These are phyloP conservation scores for Sedum album DNA, from an alignment of 164 flowering plant species.

Conservation along the genomic window DNA sequence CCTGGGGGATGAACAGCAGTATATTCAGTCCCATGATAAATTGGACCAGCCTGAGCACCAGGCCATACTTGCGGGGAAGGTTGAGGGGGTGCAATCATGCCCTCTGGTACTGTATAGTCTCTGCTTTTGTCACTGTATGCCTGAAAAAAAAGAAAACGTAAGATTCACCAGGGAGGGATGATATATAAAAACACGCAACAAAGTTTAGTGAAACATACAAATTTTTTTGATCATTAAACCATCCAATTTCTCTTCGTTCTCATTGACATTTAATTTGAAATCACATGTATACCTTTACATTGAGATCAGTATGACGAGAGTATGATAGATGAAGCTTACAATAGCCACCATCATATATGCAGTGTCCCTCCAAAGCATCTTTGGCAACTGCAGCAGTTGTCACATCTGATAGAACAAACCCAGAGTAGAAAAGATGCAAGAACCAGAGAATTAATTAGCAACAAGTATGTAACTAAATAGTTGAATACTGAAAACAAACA, in stretches of 20 bases:
- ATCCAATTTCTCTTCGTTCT: not conserved
- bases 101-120: slow-evolving; percentile 58
- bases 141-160: slow-evolving; percentile 26
- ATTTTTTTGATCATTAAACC: not conserved
- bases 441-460: not conserved
- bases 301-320: slow-evolving; percentile 91
- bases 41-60: not conserved
- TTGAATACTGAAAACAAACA: not conserved
- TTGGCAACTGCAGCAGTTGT: slow-evolving; percentile 77
- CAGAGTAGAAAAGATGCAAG: not conserved
- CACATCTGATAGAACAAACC: slow-evolving; percentile 40
- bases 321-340: slow-evolving; percentile 92
- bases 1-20: not conserved
- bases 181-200: not conserved
- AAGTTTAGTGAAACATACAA: not conserved
- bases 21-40: slow-evolving; percentile 1
- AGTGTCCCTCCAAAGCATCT: slow-evolving; percentile 89
- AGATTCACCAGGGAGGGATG: not conserved
- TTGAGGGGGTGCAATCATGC: slow-evolving; percentile 34
- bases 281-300: slow-evolving; percentile 51
- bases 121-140: slow-evolving; percentile 76
- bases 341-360: slow-evolving; percentile 93
- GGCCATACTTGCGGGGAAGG: slow-evolving; percentile 19
- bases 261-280: not conserved
- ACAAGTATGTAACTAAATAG: not conserved